Percentiles rank a stretch among this genome's conserved stretches.
These are phyloP conservation scores for Amanita pallidorosea DNA, from an alignment of 768 basidiomycete genomes.

Conservation along the genomic window DNA sequence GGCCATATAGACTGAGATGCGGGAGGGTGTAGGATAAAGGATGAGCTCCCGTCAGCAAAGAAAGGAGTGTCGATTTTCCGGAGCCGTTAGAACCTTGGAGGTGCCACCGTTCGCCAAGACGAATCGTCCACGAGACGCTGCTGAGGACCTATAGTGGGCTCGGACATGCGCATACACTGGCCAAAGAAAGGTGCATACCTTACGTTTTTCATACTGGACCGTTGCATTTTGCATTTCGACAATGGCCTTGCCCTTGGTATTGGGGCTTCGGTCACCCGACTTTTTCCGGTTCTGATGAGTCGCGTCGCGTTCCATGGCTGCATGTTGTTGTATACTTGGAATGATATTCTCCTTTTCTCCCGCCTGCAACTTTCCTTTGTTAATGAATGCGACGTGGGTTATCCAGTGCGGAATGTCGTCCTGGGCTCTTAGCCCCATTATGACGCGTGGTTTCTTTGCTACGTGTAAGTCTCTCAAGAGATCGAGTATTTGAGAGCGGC, in stretches of 20 bases:
- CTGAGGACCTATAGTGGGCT: constrained; percentile 50
- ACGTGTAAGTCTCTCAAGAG: constrained; percentile 47
- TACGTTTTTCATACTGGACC: constrained; percentile 59
- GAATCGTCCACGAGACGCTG: constrained; percentile 74
- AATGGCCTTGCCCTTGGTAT: constrained; percentile 19
- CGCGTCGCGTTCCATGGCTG: not conserved
- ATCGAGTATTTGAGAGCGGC: constrained; percentile 41
- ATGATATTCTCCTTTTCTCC: constrained; percentile 34
- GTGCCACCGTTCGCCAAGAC: constrained; percentile 80
- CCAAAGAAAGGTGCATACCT: constrained; percentile 24
- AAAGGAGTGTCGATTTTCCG: constrained; percentile 90
- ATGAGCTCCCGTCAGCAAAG: constrained; percentile 88
- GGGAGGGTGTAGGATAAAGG: constrained; percentile 62
- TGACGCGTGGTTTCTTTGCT: constrained; percentile 40
- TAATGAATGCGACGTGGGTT: constrained; percentile 51
- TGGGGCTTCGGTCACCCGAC: not conserved
- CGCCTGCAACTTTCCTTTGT: constrained; percentile 34
- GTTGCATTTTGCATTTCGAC: constrained; percentile 57
- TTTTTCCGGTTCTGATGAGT: not conserved
- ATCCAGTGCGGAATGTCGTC: constrained; percentile 68
- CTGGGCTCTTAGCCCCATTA: constrained; percentile 53
- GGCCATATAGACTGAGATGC: constrained; percentile 17
- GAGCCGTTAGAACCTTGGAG: constrained; percentile 88
- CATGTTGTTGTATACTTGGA: not conserved
- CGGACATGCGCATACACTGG: not conserved